Percentiles rank a stretch among this genome's conserved stretches.
Conservation (phyloP, 2,329 filamentous ascomycete species). For the Paraphaeosphaeria sporulosa region DNA sequence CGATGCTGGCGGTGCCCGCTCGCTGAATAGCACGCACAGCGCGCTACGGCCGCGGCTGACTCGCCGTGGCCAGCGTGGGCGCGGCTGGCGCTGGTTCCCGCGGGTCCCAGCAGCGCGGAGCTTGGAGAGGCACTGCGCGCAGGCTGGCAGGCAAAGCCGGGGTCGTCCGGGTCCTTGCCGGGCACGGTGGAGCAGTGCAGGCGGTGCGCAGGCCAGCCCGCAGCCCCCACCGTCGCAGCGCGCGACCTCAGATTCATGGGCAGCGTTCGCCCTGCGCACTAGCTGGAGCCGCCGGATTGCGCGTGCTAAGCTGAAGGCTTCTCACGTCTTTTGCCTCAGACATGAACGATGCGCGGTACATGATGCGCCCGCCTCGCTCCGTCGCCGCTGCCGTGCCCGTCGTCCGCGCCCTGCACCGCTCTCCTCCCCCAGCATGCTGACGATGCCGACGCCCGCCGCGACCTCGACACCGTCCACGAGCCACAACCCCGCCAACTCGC, state of each 20-base stretch:
- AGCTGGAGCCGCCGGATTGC: conserved; percentile 2
- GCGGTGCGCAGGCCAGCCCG: too few relatives aligned
- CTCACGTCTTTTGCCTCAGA: background rate
- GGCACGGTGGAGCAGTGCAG: too few relatives aligned
- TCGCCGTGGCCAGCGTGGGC: too few relatives aligned
- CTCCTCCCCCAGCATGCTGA: conserved; percentile 10
- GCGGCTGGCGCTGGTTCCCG: too few relatives aligned
- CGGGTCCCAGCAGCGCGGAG: too few relatives aligned
- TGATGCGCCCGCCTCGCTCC: background rate
- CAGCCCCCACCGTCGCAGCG: conserved; percentile 9
- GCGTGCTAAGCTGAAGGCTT: background rate
- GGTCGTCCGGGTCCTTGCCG: background rate
- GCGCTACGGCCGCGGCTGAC: too few relatives aligned
- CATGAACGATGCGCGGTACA: background rate
- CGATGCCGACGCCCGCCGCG: conserved; percentile 9
- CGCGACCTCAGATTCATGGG: conserved; percentile 9
- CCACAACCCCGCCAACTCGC: conserved; percentile 35
- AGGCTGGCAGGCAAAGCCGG: background rate
- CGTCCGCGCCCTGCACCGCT: too few relatives aligned
- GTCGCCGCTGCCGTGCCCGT: background rate
- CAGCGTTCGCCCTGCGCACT: background rate
- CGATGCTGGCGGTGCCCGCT: too few relatives aligned
- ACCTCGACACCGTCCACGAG: conserved; percentile 21
- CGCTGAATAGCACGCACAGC: too few relatives aligned
- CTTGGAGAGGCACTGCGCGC: background rate